Conservation (phyloP, 805 yeast species). For the Komagataella pastoris region DNA sequence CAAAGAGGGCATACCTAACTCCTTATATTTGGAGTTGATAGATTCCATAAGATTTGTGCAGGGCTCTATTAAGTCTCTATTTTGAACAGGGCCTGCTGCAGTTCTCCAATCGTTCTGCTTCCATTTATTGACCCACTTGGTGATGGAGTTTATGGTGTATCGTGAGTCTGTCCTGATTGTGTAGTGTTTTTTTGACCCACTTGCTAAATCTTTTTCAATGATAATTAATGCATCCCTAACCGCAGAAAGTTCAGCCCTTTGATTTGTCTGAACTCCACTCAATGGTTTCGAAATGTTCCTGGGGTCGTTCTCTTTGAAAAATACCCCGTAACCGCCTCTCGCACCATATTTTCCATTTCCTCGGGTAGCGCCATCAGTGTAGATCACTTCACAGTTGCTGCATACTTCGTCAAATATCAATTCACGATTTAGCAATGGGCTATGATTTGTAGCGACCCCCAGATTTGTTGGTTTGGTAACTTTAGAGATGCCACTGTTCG, state of each 20-base stretch:
- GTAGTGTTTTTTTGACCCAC: slow-evolving; percentile 11
- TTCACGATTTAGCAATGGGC: not conserved
- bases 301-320: slow-evolving; percentile 39
- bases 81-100: slow-evolving; percentile 32
- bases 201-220: slow-evolving; percentile 17
- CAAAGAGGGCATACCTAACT: slow-evolving; percentile 23
- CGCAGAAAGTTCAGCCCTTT: slow-evolving; percentile 70
- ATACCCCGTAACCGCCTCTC: slow-evolving; percentile 66
- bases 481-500: not conserved
- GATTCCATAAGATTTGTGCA: slow-evolving; percentile 13
- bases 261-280: slow-evolving; percentile 51
- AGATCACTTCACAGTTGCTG: slow-evolving; percentile 21
- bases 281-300: slow-evolving; percentile 46
- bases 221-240: slow-evolving; percentile 37
- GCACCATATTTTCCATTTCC: slow-evolving; percentile 36
- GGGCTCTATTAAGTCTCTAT: slow-evolving; percentile 34
- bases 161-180: slow-evolving; percentile 58
- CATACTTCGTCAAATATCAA: not conserved
- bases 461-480: not conserved
- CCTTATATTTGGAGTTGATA: slow-evolving; percentile 24
- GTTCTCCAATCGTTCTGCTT: slow-evolving; percentile 37
- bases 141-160: slow-evolving; percentile 44
- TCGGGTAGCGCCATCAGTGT: slow-evolving; percentile 70
- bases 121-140: slow-evolving; percentile 50
- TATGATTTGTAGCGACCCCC: not conserved